phyloP scores from a whole-genome alignment of 192 early-diverging fungal species.

The Backusella macrospora region DNA sequence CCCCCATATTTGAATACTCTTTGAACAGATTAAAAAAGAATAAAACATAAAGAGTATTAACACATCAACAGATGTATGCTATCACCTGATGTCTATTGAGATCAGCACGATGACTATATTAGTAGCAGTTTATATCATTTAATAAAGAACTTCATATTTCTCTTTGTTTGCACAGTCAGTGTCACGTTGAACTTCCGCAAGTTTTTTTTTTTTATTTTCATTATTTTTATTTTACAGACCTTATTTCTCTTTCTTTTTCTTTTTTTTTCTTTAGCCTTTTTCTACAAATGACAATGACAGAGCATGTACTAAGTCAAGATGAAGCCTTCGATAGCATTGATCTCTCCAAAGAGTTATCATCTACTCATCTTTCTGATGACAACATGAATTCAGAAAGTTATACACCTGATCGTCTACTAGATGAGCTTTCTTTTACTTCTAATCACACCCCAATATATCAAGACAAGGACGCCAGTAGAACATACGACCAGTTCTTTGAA shows the following conservation, averaged over 20 bases:
- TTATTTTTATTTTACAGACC: neutral
- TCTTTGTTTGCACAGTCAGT: too few relatives aligned
- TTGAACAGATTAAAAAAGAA: too few relatives aligned
- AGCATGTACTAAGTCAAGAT: constrained; percentile 8
- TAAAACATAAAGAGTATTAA: too few relatives aligned
- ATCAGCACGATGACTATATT: too few relatives aligned
- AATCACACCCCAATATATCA: neutral
- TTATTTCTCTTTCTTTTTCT: neutral
- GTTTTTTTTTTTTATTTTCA: neutral
- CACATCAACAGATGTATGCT: too few relatives aligned
- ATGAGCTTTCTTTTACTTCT: constrained; percentile 23
- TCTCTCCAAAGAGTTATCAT: constrained; percentile 3
- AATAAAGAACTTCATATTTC: too few relatives aligned
- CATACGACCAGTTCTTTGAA: constrained; percentile 46
- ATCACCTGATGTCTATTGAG: too few relatives aligned
- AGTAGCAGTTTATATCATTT: too few relatives aligned
- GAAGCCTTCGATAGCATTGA: neutral
- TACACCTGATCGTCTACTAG: constrained; percentile 31
- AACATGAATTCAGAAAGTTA: neutral
- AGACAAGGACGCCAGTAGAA: constrained; percentile 12
- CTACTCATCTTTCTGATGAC: constrained; percentile 15
- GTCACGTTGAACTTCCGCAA: too few relatives aligned
- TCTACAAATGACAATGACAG: neutral
- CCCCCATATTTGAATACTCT: too few relatives aligned
- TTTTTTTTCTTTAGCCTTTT: neutral